Conservation (phyloP, 352 stramenopile genomes). For the Pythium diclinum region DNA sequence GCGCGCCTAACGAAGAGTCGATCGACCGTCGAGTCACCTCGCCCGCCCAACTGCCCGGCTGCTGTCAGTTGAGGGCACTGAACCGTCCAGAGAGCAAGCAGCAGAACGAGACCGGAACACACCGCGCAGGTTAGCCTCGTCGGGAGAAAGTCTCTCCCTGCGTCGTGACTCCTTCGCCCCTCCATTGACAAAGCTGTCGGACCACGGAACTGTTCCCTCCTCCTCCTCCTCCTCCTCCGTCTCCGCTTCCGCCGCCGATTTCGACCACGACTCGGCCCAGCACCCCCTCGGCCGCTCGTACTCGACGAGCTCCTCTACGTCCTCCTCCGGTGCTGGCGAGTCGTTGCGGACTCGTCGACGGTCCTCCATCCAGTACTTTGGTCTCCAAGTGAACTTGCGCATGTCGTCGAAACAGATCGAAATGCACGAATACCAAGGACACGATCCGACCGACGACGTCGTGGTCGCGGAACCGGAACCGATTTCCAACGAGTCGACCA, state of each 20-base stretch:
- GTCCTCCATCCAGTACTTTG: constrained; percentile 34
- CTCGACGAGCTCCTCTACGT: constrained; percentile 16
- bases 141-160: constrained; percentile 20
- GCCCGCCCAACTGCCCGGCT: constrained; percentile 8
- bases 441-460: constrained; percentile 16
- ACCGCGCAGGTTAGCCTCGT: constrained; percentile 16
- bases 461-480: constrained; percentile 12
- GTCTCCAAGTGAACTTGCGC: constrained; percentile 25
- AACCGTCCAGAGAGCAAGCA: constrained; percentile 16
- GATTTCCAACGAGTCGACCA: constrained; percentile 3
- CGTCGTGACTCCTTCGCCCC: constrained; percentile 6
- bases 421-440: constrained; percentile 28
- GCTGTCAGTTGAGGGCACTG: constrained; percentile 3
- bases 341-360: constrained; percentile 21
- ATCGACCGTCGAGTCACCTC: not conserved
- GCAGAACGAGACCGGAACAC: constrained; percentile 22
- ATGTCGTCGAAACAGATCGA: constrained; percentile 26
- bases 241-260: not conserved
- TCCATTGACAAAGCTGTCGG: constrained; percentile 20
- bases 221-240: constrained; percentile 6
- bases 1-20: constrained; percentile 1
- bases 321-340: constrained; percentile 18
- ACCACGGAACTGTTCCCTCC: constrained; percentile 3
- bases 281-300: constrained; percentile 6
- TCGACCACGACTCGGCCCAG: not conserved